Conservation (phyloP, 306 rosid genomes). For the Sophora flavescens region DNA sequence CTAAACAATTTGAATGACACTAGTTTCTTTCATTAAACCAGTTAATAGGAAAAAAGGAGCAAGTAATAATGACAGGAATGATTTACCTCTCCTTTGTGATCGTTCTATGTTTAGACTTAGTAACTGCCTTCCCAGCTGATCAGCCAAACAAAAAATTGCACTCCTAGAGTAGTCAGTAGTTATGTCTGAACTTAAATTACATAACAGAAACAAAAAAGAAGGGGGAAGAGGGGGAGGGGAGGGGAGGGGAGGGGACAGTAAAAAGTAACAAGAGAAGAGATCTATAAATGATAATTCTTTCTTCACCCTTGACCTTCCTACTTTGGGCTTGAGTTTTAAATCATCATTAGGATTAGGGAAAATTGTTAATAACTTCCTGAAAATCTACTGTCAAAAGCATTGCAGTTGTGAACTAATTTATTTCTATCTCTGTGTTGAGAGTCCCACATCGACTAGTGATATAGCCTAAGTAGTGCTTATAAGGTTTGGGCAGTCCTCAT, state of each 20-base stretch:
- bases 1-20: neutral
- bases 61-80: constrained; percentile 29
- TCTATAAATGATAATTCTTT: neutral
- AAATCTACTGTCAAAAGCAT: neutral
- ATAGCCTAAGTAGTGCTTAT: too few relatives aligned
- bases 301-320: constrained; percentile 8
- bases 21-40: neutral
- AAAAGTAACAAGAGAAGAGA: neutral
- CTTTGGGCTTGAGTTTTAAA: constrained; percentile 3
- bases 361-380: constrained; percentile 2
- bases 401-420: constrained; percentile 9
- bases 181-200: constrained; percentile 30
- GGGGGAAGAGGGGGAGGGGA: too few relatives aligned
- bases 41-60: constrained; percentile 14
- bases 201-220: neutral
- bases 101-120: neutral
- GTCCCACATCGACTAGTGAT: too few relatives aligned
- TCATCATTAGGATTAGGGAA: constrained; percentile 6
- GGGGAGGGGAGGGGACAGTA: neutral
- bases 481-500: too few relatives aligned
- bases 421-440: neutral
- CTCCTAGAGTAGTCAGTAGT: constrained; percentile 25
- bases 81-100: constrained; percentile 22
- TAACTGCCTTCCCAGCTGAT: neutral
- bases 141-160: neutral